A percentile compares a stretch with the other conserved stretches of the same genome.
Evolutionary conservation across 768 basidiomycete genomes (phyloP).

Genomic region (Lactarius quietus): DNA sequence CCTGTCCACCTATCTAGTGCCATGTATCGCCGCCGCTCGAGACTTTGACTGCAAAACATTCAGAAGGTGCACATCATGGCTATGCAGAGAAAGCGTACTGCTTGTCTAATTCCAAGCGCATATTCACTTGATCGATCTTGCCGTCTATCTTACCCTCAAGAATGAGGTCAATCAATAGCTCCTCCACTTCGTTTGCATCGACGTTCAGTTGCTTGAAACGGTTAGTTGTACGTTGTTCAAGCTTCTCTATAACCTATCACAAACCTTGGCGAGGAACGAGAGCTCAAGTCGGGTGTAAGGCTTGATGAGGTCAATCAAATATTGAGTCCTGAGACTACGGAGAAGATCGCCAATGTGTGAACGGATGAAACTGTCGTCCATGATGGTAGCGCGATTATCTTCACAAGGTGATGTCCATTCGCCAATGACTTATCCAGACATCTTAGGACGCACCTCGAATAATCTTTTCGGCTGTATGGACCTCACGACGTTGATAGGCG

Average conservation of each 20-base stretch:
- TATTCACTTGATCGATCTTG: slow-evolving; percentile 93
- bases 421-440: neutral
- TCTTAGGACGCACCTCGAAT: slow-evolving; percentile 57
- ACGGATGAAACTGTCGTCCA: slow-evolving; percentile 93
- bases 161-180: slow-evolving; percentile 88
- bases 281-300: slow-evolving; percentile 95
- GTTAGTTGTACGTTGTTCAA: neutral
- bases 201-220: slow-evolving; percentile 90
- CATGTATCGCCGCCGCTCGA: slow-evolving; percentile 82
- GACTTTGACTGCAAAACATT: slow-evolving; percentile 56
- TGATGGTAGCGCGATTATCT: slow-evolving; percentile 95
- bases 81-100: slow-evolving; percentile 49
- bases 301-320: slow-evolving; percentile 96
- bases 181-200: slow-evolving; percentile 87
- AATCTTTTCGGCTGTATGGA: slow-evolving; percentile 97
- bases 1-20: slow-evolving; percentile 81
- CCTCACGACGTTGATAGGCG: slow-evolving; percentile 94
- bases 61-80: slow-evolving; percentile 14
- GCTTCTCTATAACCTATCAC: slow-evolving; percentile 15
- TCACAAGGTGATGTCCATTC: slow-evolving; percentile 8
- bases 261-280: slow-evolving; percentile 85
- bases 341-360: slow-evolving; percentile 96
- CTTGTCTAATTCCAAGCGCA: slow-evolving; percentile 85
- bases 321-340: slow-evolving; percentile 90
- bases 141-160: slow-evolving; percentile 97